Evolutionary conservation across 2,329 filamentous ascomycete species (phyloP), one percentile per base, ranked within the genome.

Genomic region (Penicillium decumbens): DNA sequence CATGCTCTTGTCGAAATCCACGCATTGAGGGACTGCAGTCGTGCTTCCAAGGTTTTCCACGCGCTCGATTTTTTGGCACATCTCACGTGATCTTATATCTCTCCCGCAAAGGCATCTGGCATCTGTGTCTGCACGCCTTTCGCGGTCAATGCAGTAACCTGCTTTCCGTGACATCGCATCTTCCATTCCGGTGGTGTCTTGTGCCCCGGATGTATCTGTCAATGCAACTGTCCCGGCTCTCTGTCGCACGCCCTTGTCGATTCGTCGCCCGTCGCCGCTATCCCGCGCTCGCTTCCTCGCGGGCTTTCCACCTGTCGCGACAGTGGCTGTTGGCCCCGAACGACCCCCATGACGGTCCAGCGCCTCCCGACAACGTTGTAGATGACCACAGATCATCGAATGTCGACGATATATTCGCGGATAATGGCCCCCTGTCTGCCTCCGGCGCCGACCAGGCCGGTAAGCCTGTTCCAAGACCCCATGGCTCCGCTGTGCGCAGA

Each of bases 401-500:
- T 41, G 23, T 54, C 23, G 55, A 57, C 18, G 52, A 55, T 10
- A 42, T 43, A n/a, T 18, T 45, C 12, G 13, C 54, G n/a, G 49
- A 53, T 25, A 52, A 59, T 41, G 55, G 47, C 28, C 23, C 58
- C 12, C 44, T 51, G 5, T 23, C 56, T 1, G 27, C 42, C n/a
- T 40, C 56, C 2, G 37, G 13, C 20, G 27, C 41, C 40, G 55
- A 59, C 13, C 60, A 53, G 30, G 27, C 58, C 1, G 56, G 41
- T 32, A 61, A 58, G 29, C 62, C 62, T 13, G 60, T 62, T 8
- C 47, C 60, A 12, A 60, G 60, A 23, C 68, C 68, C 4, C 73
- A 73, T 55, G 70, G 71, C 1, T 72, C 70, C 37, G 69, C 65
- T 6, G 48, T 70, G 33, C 69, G 71, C 28, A 64, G 71, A 43